phyloP scores from a whole-genome alignment of 2,329 filamentous ascomycete genomes.

The Talaromyces albobiverticillius region DNA sequence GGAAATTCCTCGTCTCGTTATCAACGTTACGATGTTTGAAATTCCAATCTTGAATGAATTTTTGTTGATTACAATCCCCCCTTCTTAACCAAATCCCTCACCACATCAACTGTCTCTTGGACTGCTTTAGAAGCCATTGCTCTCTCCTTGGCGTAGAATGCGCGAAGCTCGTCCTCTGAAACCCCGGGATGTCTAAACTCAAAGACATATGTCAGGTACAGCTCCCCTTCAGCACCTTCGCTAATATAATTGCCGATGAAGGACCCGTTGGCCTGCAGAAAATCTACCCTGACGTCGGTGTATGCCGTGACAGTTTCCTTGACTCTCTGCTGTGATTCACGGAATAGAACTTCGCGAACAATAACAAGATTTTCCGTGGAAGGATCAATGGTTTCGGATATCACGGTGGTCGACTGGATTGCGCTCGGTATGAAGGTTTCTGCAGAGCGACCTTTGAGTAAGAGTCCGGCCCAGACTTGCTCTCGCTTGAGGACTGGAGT shows the following conservation, averaged over 20 bases:
- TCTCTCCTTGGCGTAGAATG: background rate
- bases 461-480: constrained; percentile 38
- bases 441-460: constrained; percentile 27
- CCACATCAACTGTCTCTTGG: background rate
- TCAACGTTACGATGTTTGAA: too few species aligned
- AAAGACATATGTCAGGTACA: constrained; percentile 43
- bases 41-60: background rate
- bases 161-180: constrained; percentile 1
- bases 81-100: constrained; percentile 4
- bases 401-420: constrained; percentile 26
- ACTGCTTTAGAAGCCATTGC: constrained; percentile 1
- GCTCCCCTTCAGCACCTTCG: constrained; percentile 28
- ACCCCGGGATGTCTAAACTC: constrained; percentile 36
- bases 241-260: constrained; percentile 26
- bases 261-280: constrained; percentile 26
- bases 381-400: constrained; percentile 23
- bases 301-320: constrained; percentile 27
- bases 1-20: too few species aligned
- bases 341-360: constrained; percentile 29
- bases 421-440: constrained; percentile 29
- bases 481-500: constrained; percentile 26
- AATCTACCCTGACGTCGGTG: constrained; percentile 25
- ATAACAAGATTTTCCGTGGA: constrained; percentile 23
- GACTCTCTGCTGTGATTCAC: constrained; percentile 22
- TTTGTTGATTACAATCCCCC: background rate